Conservation (phyloP, 1,284 basidiomycete species). For the Ustilago esculenta region DNA sequence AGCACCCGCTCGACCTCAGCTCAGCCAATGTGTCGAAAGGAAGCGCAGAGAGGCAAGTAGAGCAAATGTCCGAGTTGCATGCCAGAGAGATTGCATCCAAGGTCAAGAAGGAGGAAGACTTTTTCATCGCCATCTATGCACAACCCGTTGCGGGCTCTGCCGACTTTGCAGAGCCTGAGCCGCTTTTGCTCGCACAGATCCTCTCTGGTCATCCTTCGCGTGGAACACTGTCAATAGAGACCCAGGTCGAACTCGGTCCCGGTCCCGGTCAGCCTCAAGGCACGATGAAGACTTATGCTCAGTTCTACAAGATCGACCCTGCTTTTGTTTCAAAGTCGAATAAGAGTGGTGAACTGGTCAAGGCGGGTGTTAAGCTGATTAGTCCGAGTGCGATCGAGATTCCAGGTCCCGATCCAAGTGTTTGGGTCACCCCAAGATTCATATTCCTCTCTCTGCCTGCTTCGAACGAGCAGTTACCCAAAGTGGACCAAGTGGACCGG, state of each 20-base stretch:
- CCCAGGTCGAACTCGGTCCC: constrained; percentile 72
- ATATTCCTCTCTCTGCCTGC: constrained; percentile 45
- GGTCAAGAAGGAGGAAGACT: constrained; percentile 75
- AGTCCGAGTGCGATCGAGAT: constrained; percentile 45
- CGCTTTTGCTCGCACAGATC: constrained; percentile 68
- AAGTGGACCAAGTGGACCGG: constrained; percentile 4
- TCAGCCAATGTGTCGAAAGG: constrained; percentile 11
- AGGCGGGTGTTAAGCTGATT: constrained; percentile 25
- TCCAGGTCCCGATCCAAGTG: constrained; percentile 46
- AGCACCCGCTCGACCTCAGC: constrained; percentile 14
- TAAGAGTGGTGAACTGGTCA: constrained; percentile 7
- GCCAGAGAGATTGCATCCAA: constrained; percentile 39
- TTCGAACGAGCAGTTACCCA: constrained; percentile 25
- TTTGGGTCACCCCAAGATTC: constrained; percentile 49
- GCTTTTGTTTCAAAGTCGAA: constrained; percentile 4
- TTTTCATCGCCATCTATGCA: constrained; percentile 71
- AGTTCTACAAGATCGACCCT: constrained; percentile 41
- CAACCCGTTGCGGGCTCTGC: constrained; percentile 7
- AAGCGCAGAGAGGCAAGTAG: constrained; percentile 29
- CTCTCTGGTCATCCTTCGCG: constrained; percentile 81
- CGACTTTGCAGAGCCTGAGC: constrained; percentile 1
- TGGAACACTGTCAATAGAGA: constrained; percentile 78
- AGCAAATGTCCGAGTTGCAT: constrained; percentile 39
- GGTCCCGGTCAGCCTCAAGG: constrained; percentile 73
- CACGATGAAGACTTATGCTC: constrained; percentile 43